Base-by-base conservation (phyloP, 352 stramenopile genomes). In the Phytophthora vignae region DNA sequence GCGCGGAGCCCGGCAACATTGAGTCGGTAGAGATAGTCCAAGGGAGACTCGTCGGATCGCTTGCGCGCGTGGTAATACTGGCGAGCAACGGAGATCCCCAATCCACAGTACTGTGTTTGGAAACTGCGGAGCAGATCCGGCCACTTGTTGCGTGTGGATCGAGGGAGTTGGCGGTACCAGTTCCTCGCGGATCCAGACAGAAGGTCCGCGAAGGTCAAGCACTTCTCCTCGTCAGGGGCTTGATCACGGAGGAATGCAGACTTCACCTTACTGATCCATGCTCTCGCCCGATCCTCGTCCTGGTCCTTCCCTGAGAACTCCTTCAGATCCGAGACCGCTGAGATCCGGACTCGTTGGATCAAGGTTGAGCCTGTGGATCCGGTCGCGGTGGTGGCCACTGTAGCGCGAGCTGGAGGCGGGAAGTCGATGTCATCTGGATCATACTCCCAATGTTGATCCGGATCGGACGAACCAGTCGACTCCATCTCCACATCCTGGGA, bases 321-420 rank as follows among this genome's bases (percentile, higher is more conserved):
- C 15, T 54, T 63, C 2, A 63, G 40, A 42, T 63, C 56, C 19
- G 40, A 63, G 40, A 63, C 44, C 56, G 56, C 56, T 3, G 40
- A 55, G 21, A 63, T 55, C 15, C 56, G 8, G 5, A 63, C 42
- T 10, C 40, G 38, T 40, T 25, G 11, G 3, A 40, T 19, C 14
- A 40, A 2, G 14, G 11, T 11, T 12, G 21, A n/a, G 1, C 36
- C 25, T 42, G 36, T 19, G 10, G 52, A 14, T 22, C 21, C n/a
- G 1, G 38, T 40, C 3, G 56, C 33, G 12, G 40, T 50, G 36
- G 36, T 44, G 9, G n/a, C n/a, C n/a, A n/a, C n/a, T n/a, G n/a
- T n/a, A n/a, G n/a, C n/a, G n/a, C n/a, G n/a, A n/a, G n/a, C n/a
- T n/a, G n/a, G n/a, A n/a, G n/a, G n/a, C n/a, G n/a, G n/a, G n/a